These are phyloP conservation scores for Suillus lakei DNA, from an alignment of 768 basidiomycete species.

Conservation along the genomic window DNA sequence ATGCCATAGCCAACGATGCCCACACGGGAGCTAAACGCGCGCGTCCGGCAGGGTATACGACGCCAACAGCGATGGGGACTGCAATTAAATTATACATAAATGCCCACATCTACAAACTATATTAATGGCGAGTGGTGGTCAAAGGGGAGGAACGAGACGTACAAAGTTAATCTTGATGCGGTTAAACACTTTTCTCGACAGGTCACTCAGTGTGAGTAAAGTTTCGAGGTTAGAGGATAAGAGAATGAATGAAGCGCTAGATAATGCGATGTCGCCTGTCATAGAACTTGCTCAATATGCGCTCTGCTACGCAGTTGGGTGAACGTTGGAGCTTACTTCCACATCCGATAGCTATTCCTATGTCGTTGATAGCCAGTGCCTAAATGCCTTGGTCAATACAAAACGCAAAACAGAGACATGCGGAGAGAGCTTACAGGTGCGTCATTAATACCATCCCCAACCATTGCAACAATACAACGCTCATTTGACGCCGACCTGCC, in stretches of 20 bases:
- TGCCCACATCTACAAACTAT: constrained; percentile 58
- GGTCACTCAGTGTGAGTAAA: constrained; percentile 61
- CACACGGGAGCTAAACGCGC: constrained; percentile 73
- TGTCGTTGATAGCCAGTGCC: constrained; percentile 61
- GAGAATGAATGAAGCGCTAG: constrained; percentile 81
- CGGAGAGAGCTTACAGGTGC: constrained; percentile 46
- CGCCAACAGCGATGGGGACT: constrained; percentile 79
- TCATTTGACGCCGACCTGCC: constrained; percentile 29
- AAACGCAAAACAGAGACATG: not conserved
- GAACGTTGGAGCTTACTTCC: constrained; percentile 50
- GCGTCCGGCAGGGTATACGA: constrained; percentile 69
- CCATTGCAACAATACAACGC: constrained; percentile 57
- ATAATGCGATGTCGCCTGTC: constrained; percentile 72
- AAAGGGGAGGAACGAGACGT: constrained; percentile 30
- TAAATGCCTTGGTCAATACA: constrained; percentile 24
- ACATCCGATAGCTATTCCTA: constrained; percentile 66
- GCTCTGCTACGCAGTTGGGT: not conserved
- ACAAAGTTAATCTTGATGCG: constrained; percentile 81
- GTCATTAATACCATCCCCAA: constrained; percentile 69
- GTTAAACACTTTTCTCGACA: constrained; percentile 67
- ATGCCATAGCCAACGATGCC: constrained; percentile 81
- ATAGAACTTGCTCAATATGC: constrained; percentile 15
- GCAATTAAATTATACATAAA: constrained; percentile 70
- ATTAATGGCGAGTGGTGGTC: constrained; percentile 12
- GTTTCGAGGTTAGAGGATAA: constrained; percentile 68